Base-by-base conservation (phyloP, 2,329 filamentous ascomycete genomes). In the Furcasterigmium sp. region DNA sequence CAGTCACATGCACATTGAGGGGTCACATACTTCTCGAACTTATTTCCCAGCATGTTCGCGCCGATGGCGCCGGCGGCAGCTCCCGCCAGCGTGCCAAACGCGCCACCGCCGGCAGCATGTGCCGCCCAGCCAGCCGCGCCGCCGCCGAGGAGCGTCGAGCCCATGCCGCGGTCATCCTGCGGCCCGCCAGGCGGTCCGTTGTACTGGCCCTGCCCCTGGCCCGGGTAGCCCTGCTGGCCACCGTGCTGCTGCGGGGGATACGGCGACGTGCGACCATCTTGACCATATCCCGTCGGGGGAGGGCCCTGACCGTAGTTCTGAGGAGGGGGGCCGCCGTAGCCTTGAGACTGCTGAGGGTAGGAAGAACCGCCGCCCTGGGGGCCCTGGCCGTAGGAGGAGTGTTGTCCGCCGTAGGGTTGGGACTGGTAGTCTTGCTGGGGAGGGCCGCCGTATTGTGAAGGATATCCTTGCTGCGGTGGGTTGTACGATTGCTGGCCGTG, bases 121-220 rank as follows among this genome's bases (percentile, higher is more conserved):
- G 73, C 75, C 0, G 75, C 64, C 53, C 69, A 78, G 8, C 70
- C 76, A n/a, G 73, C 76, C 2, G 66, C 74, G 15, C 69, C 74
- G 42, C 73, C 72, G 18, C 76, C 76, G 2, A 75, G 51, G 20
- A 80, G 53, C 3, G 75, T 70, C 2, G 76, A 72, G 4, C 74
- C 75, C 15, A 81, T 66, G 26, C 77, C 77, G 38, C 75, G 72
- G n/a, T 80, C 76, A 26, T 64, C 68, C 35, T 62, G 63, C 5
- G 62, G 63, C 9, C 56, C 58, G 15, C 35, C 56, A 13, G 53
- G 50, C 3, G 59, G 53, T 6, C 15, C 13, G n/a, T 46, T 51
- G 20, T 55, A 54, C 11, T 53, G 55, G 20, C 53, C 57, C 7
- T 51, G 50, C 9, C 47, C 46, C 15, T 42, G 45, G 25, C 47